A percentile compares a stretch with the other conserved stretches of the same genome.
These are phyloP conservation scores for Rhizopus arrhizus DNA, from an alignment of 371 early-diverging fungal genomes.

Conservation along the genomic window DNA sequence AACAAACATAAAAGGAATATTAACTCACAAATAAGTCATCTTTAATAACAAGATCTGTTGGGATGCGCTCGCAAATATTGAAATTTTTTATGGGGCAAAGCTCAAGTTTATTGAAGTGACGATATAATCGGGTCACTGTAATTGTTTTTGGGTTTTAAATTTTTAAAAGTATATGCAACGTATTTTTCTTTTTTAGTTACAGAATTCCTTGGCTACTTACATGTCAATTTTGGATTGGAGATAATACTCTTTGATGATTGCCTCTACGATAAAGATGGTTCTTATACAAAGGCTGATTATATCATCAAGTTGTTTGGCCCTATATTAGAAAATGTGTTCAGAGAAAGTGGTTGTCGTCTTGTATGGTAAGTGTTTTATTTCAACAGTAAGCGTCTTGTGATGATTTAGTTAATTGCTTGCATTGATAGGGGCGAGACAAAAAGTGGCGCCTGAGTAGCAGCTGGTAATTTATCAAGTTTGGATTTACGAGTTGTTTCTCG, in stretches of 20 bases:
- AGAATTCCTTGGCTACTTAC: slow-evolving; percentile 1
- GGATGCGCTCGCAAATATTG: too few relatives aligned
- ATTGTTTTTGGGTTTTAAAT: too few relatives aligned
- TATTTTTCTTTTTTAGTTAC: background rate
- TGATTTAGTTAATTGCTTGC: slow-evolving; percentile 1
- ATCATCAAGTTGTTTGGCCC: slow-evolving; percentile 5
- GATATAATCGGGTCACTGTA: too few relatives aligned
- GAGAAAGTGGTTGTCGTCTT: slow-evolving; percentile 4
- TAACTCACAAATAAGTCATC: too few relatives aligned
- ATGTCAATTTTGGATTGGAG: background rate
- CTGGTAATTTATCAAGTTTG: slow-evolving; percentile 2
- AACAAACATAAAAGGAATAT: too few relatives aligned
- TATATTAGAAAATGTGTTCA: slow-evolving; percentile 11
- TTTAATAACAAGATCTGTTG: too few relatives aligned
- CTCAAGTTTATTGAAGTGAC: too few relatives aligned
- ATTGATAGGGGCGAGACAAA: slow-evolving; percentile 6
- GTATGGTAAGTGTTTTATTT: slow-evolving; percentile 5
- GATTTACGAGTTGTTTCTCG: slow-evolving; percentile 5
- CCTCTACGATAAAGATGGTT: background rate
- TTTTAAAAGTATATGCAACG: too few relatives aligned
- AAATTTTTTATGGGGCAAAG: too few relatives aligned
- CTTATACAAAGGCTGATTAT: slow-evolving; percentile 1
- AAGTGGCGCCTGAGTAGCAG: slow-evolving; percentile 3
- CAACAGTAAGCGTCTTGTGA: background rate
- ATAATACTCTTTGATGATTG: background rate